Conservation (phyloP, 2,329 filamentous ascomycete species). For the Fusarium foetens region DNA sequence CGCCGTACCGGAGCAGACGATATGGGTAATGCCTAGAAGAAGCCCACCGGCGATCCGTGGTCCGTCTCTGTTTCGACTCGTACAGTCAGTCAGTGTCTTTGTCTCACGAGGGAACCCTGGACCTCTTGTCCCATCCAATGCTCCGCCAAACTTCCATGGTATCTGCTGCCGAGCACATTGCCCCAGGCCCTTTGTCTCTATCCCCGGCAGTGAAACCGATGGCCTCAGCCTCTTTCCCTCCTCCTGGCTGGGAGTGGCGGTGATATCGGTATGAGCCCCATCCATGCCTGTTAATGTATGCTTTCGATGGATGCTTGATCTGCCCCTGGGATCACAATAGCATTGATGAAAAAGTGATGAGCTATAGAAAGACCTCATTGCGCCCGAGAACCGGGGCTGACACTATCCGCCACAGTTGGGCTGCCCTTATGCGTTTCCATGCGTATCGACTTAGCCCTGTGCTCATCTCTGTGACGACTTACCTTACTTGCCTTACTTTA, state of each 20-base stretch:
- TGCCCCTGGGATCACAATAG: slow-evolving; percentile 24
- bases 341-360: slow-evolving; percentile 7
- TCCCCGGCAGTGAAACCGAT: slow-evolving; percentile 9
- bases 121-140: slow-evolving; percentile 18
- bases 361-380: slow-evolving; percentile 37
- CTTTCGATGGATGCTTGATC: slow-evolving; percentile 24
- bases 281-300: slow-evolving; percentile 18
- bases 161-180: slow-evolving; percentile 7
- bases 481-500: slow-evolving; percentile 1
- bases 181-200: neutral
- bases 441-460: slow-evolving; percentile 30
- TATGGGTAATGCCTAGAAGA: slow-evolving; percentile 16
- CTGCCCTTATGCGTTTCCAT: slow-evolving; percentile 33
- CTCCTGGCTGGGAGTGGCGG: slow-evolving; percentile 11
- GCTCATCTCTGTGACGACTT: slow-evolving; percentile 21
- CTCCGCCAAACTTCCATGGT: slow-evolving; percentile 12
- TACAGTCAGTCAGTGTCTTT: neutral
- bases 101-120: slow-evolving; percentile 4
- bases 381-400: slow-evolving; percentile 27
- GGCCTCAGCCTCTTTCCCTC: slow-evolving; percentile 15
- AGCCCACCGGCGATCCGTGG: slow-evolving; percentile 33
- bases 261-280: slow-evolving; percentile 21
- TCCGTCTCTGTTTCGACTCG: slow-evolving; percentile 2
- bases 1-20: slow-evolving; percentile 24
- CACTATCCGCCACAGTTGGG: slow-evolving; percentile 21